phyloP scores from a whole-genome alignment of 1,284 basidiomycete genomes.

The Fomes fomentarius region DNA sequence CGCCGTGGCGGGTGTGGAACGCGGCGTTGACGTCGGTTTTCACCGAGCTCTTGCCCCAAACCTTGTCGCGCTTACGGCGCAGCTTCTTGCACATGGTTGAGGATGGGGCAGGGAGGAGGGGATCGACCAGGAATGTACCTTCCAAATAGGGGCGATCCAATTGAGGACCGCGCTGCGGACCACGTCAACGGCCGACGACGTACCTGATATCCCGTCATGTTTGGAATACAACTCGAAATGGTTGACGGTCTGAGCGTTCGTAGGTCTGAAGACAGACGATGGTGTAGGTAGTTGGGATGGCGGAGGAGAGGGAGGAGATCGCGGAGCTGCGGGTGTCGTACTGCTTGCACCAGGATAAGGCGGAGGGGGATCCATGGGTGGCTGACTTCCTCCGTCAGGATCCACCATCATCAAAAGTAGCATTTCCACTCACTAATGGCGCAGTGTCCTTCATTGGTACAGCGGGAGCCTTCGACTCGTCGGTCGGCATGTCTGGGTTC shows the following conservation, averaged over 20 bases:
- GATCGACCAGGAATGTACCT: slow-evolving; percentile 26
- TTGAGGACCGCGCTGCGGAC: too few species aligned
- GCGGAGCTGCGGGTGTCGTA: too few species aligned
- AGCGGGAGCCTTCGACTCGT: slow-evolving; percentile 1
- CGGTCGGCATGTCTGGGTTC: background rate
- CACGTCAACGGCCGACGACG: background rate
- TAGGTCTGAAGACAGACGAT: slow-evolving; percentile 18
- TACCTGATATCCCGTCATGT: slow-evolving; percentile 23
- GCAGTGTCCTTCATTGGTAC: background rate
- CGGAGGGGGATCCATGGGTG: slow-evolving; percentile 7
- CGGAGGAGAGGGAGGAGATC: background rate
- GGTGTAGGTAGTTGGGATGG: background rate
- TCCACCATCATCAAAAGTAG: too few species aligned
- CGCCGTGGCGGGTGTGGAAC: slow-evolving; percentile 32
- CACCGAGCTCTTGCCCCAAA: slow-evolving; percentile 12
- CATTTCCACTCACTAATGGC: background rate
- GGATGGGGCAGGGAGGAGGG: slow-evolving; percentile 11
- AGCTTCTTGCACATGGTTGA: background rate
- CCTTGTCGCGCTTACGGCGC: slow-evolving; percentile 6
- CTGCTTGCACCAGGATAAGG: slow-evolving; percentile 12
- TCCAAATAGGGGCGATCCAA: too few species aligned
- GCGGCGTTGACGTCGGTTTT: slow-evolving; percentile 27
- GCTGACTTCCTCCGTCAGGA: too few species aligned
- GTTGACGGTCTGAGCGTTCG: slow-evolving; percentile 23
- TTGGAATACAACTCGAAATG: slow-evolving; percentile 25